phyloP scores from a whole-genome alignment of 2,329 filamentous ascomycete genomes.

The Fusarium sublunatum region DNA sequence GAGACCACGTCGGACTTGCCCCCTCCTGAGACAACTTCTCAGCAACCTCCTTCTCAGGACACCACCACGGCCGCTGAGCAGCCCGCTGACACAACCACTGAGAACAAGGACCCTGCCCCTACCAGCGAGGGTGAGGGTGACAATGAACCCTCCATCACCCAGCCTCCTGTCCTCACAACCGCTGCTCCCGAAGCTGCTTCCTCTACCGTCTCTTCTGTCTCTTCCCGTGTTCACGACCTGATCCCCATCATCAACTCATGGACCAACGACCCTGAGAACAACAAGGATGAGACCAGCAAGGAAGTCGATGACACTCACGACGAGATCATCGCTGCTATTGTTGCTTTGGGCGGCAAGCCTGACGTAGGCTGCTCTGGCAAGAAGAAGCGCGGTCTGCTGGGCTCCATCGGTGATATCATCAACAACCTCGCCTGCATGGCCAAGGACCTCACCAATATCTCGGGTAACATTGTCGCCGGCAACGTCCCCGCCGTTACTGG shows the following conservation, averaged over 20 bases:
- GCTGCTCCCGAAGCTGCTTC: slow-evolving; percentile 28
- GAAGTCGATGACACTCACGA: slow-evolving; percentile 23
- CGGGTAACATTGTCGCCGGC: slow-evolving; percentile 11
- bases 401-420: slow-evolving; percentile 22
- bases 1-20: slow-evolving; percentile 4
- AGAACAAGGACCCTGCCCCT: background rate
- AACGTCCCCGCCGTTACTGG: slow-evolving; percentile 27
- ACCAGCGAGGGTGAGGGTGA: background rate
- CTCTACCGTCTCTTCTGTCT: slow-evolving; percentile 28
- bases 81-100: slow-evolving; percentile 1
- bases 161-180: slow-evolving; percentile 24
- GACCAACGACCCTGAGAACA: slow-evolving; percentile 19
- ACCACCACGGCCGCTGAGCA: slow-evolving; percentile 3
- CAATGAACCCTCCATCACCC: slow-evolving; percentile 11
- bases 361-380: slow-evolving; percentile 19
- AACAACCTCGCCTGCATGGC: slow-evolving; percentile 33
- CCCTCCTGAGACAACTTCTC: background rate
- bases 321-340: slow-evolving; percentile 20
- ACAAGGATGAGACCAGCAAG: slow-evolving; percentile 32
- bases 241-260: slow-evolving; percentile 34
- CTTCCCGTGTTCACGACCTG: slow-evolving; percentile 23
- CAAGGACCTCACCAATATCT: slow-evolving; percentile 20
- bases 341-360: slow-evolving; percentile 22
- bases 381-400: slow-evolving; percentile 30
- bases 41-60: background rate